Percentiles rank a stretch among this genome's conserved stretches.
Conservation (phyloP, 202 grass and related monocot species). For the Zizania palustris region DNA sequence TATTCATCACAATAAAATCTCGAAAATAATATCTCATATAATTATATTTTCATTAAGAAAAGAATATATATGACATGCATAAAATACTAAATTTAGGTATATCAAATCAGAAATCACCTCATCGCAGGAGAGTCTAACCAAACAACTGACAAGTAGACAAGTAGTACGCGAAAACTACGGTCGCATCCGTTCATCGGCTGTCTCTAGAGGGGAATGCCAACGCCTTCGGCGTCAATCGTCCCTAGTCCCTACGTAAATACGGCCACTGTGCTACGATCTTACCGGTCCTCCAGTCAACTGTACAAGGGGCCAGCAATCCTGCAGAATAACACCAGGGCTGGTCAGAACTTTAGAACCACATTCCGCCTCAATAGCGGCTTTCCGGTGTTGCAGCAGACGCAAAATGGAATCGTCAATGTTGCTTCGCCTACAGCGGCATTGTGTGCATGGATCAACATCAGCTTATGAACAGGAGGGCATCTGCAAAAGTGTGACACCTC, state of each 20-base stretch:
- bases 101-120: too few relatives aligned
- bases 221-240: conserved; percentile 33
- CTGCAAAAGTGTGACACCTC: conserved; percentile 8
- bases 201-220: background rate
- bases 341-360: background rate
- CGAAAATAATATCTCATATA: too few relatives aligned
- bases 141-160: too few relatives aligned
- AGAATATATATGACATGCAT: too few relatives aligned
- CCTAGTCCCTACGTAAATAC: conserved; percentile 27
- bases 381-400: background rate
- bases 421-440: conserved; percentile 26
- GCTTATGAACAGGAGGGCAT: background rate
- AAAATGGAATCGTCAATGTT: conserved; percentile 12
- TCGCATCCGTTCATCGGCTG: background rate
- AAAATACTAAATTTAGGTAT: too few relatives aligned
- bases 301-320: conserved; percentile 34
- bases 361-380: background rate
- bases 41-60: too few relatives aligned
- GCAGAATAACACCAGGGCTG: conserved; percentile 16
- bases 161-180: background rate
- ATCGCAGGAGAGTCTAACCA: too few relatives aligned
- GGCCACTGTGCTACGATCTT: conserved; percentile 16
- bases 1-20: too few relatives aligned
- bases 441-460: conserved; percentile 24
- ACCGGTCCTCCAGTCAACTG: conserved; percentile 26